Evolutionary conservation across 2,329 filamentous ascomycete species (phyloP), one percentile per base, ranked within the genome.

Genomic region (Monilinia polystroma): DNA sequence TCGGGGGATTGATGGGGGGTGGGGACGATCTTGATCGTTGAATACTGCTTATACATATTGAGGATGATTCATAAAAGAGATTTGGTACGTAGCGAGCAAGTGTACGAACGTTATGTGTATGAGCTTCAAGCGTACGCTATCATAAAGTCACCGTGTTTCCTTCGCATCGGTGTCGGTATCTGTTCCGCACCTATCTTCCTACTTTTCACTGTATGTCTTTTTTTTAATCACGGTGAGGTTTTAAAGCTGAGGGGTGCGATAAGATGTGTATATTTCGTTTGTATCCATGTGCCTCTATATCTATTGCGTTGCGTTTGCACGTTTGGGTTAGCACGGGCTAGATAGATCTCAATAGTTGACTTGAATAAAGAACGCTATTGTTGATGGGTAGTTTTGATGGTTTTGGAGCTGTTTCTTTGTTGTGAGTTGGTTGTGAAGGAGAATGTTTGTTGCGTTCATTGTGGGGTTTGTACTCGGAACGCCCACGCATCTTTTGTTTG

Each of bases 1-100:
- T 4, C 72, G 73, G 54, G 71, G 72, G 55, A 59, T 74, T 38
- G 73, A 74, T 41, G 68, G 41, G 35, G 71, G 70, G 0, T 70
- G 69, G 63, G 67, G 67, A 14, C 68, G 67, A 10, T 52, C 29
- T 18, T 58, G 43, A 65, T 45, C 41, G 10, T 43, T 16, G 45
- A 16, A 35, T 47, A 2, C 18, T 35, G 11, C 1, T 58, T 35
- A 59, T 59, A 59, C 57, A n/a, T 45, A 49, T 49, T 49, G 29
- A 35, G 35, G 20, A n/a, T 35, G n/a, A 55, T 60, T 38, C 29
- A 38, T 60, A 20, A 38, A 60, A 49, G 29, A 60, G n/a, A 3
- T 60, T 51, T 60, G 32, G 58, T 14, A 29, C 29, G 29, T 29
- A 26, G 45, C 32, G 7, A 38, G n/a, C 20, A 20, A 5, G 18